A percentile compares a stretch with the other conserved stretches of the same genome.
phyloP scores from a whole-genome alignment of 176 grass and related monocot species.

The Cenchrus americanus region DNA sequence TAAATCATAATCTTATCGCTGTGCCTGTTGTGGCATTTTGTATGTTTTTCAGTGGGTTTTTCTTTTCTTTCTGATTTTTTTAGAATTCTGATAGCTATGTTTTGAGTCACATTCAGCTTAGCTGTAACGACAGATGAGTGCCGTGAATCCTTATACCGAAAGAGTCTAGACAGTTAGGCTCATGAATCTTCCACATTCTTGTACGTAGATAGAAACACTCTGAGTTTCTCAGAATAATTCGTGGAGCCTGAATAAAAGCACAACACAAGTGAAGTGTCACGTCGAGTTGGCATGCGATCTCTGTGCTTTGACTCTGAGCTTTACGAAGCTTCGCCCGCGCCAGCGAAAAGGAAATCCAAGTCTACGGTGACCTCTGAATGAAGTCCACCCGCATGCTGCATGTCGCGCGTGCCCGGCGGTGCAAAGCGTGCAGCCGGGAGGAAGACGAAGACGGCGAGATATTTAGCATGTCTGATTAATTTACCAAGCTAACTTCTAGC shows the following conservation, averaged over 20 bases:
- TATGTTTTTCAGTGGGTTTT: background rate
- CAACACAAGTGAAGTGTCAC: background rate
- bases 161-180: background rate
- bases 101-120: background rate
- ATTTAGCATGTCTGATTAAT: background rate
- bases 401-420: background rate
- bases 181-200: background rate
- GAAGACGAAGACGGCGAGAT: background rate
- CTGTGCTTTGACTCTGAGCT: background rate
- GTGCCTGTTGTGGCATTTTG: too few relatives aligned
- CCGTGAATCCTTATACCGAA: background rate
- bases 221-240: background rate
- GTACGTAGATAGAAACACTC: too few relatives aligned
- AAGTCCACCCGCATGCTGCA: background rate
- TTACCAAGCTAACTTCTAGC: background rate
- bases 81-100: background rate
- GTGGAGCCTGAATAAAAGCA: background rate
- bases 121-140: background rate
- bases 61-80: background rate
- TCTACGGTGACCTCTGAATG: background rate
- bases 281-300: background rate
- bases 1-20: background rate
- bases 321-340: background rate
- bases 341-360: background rate
- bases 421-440: background rate